Base-by-base conservation (phyloP, 176 grass and related monocot genomes). In the Aegilops umbellulata region DNA sequence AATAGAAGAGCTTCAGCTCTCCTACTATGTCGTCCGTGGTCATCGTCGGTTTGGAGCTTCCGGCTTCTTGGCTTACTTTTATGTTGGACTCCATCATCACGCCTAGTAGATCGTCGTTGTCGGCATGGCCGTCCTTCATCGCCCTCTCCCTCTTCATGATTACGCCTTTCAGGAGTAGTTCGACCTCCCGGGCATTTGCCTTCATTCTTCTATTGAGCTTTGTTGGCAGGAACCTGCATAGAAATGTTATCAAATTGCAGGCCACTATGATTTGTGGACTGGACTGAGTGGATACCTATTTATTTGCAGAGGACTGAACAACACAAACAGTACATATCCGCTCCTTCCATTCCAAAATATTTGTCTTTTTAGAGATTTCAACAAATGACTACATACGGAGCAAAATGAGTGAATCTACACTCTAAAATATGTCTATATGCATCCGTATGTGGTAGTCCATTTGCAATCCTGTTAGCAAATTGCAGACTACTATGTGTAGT, bases 1-100 rank as follows among this genome's bases (percentile, higher is more conserved):
- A 89, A 74, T 92, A 97, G 81, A 97, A 94, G 2, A 97, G 64
- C 82, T 97, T 97, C 67, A 91, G 88, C 66, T 97, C 92, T 26
- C 74, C 84, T 9, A 94, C 87, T 38, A 91, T 86, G 22, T 94
- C 95, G 6, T 97, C 49, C 4, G 25, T 84, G 7, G 79, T 94
- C 92, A 94, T 94, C 25, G 30, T 78, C 5, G 84, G 71, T 19
- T 83, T 87, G 32, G 58, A 87, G 51, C 68, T 92, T 70, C 64
- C 39, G 3, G 29, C 58, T 57, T 77, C 89, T 9, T 83, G 61
- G n/a, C 71, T 55, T 41, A 88, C 81, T 27, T 35, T 69, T 3
- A 76, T 29, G 47, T 89, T 97, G 4, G 84, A 69, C 27, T 94
- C 84, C 65, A 97, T 25, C 55, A 97, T 23, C 58, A 97, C 8